A percentile compares a stretch with the other conserved stretches of the same genome.
Conservation (phyloP, 495 filamentous ascomycete species). For the Rusavskia elegans region DNA sequence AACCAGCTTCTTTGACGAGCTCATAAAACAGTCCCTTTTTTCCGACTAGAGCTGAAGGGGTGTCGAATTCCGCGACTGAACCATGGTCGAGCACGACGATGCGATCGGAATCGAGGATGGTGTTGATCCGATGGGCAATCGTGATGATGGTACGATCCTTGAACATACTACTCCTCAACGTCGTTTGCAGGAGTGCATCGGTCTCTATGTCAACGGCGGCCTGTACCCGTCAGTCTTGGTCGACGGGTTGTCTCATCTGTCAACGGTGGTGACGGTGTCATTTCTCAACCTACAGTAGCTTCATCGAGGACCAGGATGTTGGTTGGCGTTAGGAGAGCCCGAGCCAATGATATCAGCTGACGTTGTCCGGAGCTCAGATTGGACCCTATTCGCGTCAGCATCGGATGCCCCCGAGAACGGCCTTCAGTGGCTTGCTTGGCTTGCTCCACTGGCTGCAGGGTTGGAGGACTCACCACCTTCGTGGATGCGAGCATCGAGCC, state of each 20-base stretch:
- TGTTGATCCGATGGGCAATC: slow-evolving; percentile 94
- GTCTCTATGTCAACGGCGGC: slow-evolving; percentile 93
- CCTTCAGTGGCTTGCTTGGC: neutral
- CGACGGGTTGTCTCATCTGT: neutral
- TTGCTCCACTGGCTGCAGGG: neutral
- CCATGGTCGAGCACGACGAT: slow-evolving; percentile 75
- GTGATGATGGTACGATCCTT: slow-evolving; percentile 90
- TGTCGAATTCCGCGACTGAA: slow-evolving; percentile 43
- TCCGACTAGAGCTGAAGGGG: slow-evolving; percentile 35
- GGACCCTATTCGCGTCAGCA: slow-evolving; percentile 26
- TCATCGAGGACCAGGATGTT: slow-evolving; percentile 97
- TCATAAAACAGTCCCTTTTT: slow-evolving; percentile 37
- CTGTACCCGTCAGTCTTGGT: slow-evolving; percentile 14
- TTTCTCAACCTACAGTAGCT: slow-evolving; percentile 48
- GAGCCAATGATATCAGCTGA: slow-evolving; percentile 82
- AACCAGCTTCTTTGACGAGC: slow-evolving; percentile 37
- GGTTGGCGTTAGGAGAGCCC: slow-evolving; percentile 84
- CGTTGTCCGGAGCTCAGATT: slow-evolving; percentile 54
- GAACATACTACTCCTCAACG: slow-evolving; percentile 46
- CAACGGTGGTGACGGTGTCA: neutral
- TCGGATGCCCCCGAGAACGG: neutral
- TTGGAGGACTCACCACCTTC: slow-evolving; percentile 64
- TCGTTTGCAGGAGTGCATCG: slow-evolving; percentile 60
- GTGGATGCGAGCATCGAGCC: slow-evolving; percentile 75
- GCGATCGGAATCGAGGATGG: slow-evolving; percentile 81